Conservation (phyloP, 768 basidiomycete genomes). For the Coprinopsis sp. region DNA sequence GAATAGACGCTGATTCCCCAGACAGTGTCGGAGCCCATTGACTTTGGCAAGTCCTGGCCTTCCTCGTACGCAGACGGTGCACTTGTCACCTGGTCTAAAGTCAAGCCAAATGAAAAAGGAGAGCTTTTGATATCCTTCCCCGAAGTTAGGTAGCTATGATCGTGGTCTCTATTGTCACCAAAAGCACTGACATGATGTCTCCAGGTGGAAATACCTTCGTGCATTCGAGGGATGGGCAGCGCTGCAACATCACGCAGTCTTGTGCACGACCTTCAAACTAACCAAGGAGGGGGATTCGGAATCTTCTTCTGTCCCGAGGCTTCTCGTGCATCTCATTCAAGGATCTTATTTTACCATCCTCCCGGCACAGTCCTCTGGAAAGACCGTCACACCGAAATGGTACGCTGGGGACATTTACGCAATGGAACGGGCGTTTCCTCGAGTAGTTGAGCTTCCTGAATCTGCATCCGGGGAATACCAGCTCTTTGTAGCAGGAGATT, state of each 20-base stretch:
- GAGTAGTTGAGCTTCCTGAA: constrained; percentile 44
- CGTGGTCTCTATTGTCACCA: background rate
- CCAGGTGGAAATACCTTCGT: constrained; percentile 69
- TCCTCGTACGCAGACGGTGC: constrained; percentile 69
- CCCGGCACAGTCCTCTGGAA: constrained; percentile 29
- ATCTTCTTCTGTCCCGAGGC: constrained; percentile 30
- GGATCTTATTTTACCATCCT: constrained; percentile 75
- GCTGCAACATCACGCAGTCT: constrained; percentile 72
- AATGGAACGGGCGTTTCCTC: constrained; percentile 48
- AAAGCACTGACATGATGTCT: constrained; percentile 2
- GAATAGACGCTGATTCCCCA: background rate
- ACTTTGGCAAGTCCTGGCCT: constrained; percentile 48
- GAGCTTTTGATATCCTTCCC: constrained; percentile 62
- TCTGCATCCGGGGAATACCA: constrained; percentile 51
- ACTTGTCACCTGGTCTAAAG: constrained; percentile 52
- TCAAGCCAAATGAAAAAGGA: constrained; percentile 37
- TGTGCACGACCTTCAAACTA: constrained; percentile 60
- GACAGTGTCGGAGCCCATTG: constrained; percentile 47
- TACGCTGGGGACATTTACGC: constrained; percentile 84
- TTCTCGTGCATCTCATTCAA: constrained; percentile 60
- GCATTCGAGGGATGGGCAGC: constrained; percentile 83
- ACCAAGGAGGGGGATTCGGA: constrained; percentile 26
- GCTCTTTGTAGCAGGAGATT: constrained; percentile 74
- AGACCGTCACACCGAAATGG: constrained; percentile 48
- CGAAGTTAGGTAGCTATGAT: constrained; percentile 41